Conservation (phyloP, 495 filamentous ascomycete species). For the Penicillium taxi region DNA sequence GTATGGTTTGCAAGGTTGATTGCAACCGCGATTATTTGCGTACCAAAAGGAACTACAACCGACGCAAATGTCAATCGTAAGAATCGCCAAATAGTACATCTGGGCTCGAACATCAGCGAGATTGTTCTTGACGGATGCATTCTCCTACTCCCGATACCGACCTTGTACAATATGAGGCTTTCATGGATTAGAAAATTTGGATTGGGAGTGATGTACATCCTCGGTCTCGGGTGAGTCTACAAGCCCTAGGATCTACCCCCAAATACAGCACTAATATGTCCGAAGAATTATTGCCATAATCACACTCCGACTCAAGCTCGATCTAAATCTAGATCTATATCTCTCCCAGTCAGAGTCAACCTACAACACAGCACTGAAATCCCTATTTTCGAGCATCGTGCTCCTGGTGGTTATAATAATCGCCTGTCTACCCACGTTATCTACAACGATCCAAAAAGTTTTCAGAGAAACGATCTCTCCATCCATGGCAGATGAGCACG, state of each 20-base stretch:
- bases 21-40: conserved; percentile 16
- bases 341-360: too few species aligned
- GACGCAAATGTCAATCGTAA: conserved; percentile 9
- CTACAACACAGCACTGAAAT: conserved; percentile 10
- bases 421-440: conserved; percentile 12
- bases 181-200: conserved; percentile 5
- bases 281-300: conserved; percentile 14
- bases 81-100: conserved; percentile 10
- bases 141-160: conserved; percentile 5
- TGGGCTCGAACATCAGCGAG: conserved; percentile 7
- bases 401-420: conserved; percentile 14
- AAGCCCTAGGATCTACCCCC: neutral
- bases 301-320: conserved; percentile 10
- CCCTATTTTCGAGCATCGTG: conserved; percentile 10
- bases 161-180: conserved; percentile 5
- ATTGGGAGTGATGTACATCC: conserved; percentile 3
- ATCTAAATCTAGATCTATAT: conserved; percentile 3
- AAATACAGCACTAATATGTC: neutral
- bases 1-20: conserved; percentile 13
- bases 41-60: conserved; percentile 7
- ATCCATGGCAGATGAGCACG: neutral
- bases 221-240: conserved; percentile 14
- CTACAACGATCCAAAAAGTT: conserved; percentile 4
- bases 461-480: conserved; percentile 3
- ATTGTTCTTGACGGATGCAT: conserved; percentile 12